A percentile compares a stretch with the other conserved stretches of the same genome.
These are phyloP conservation scores for Triticum timopheevii DNA, from an alignment of 176 grass and related monocot species.

Conservation along the genomic window DNA sequence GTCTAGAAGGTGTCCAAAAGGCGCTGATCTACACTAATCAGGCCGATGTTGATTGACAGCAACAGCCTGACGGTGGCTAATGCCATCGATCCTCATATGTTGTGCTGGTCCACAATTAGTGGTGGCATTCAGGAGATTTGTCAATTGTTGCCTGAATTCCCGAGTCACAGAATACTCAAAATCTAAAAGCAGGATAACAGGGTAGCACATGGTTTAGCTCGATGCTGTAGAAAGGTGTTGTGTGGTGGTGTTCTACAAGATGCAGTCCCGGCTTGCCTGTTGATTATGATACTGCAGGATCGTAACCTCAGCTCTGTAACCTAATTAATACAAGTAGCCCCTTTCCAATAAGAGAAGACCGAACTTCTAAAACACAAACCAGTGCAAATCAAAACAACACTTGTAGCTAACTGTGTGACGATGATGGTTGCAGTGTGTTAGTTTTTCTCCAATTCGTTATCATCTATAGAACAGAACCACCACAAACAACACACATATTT, in stretches of 20 bases:
- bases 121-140: rapidly evolving
- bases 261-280: background rate
- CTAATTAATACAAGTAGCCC: background rate
- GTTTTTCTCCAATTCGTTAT: background rate
- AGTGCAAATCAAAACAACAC: background rate
- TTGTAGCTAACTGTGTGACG: background rate
- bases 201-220: background rate
- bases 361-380: background rate
- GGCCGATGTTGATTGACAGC: background rate
- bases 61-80: background rate
- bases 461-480: background rate
- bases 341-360: background rate
- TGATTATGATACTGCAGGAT: background rate
- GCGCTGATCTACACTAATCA: background rate
- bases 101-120: background rate
- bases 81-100: background rate
- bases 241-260: background rate
- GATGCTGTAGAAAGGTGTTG: too few relatives aligned
- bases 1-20: too few relatives aligned
- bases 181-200: background rate
- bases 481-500: background rate
- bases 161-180: background rate
- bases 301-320: too few relatives aligned
- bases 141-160: background rate
- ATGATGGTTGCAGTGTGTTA: background rate